phyloP scores from a whole-genome alignment of 2,329 filamentous ascomycete genomes.

The Paraphoma sp. region DNA sequence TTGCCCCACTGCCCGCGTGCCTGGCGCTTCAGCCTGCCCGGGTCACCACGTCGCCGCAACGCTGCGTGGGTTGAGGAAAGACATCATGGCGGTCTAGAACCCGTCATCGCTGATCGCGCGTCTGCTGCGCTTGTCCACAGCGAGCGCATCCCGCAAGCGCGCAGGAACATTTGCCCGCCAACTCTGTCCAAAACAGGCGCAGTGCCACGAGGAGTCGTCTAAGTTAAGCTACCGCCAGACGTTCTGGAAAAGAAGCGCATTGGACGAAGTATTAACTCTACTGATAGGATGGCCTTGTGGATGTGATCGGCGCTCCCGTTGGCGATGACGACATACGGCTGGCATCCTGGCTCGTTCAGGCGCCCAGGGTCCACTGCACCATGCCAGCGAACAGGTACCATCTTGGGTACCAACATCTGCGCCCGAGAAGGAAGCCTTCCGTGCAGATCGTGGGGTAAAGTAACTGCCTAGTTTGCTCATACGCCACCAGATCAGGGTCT shows the following conservation, averaged over 20 bases:
- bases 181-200: neutral
- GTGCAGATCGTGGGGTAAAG: too few species aligned
- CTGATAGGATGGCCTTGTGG: too few species aligned
- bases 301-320: too few species aligned
- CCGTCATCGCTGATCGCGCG: slow-evolving; percentile 5
- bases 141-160: neutral
- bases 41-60: neutral
- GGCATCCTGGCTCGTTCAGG: too few species aligned
- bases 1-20: slow-evolving; percentile 1
- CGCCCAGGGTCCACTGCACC: too few species aligned
- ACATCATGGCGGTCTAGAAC: slow-evolving; percentile 1
- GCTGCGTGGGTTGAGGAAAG: neutral
- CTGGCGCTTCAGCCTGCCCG: neutral
- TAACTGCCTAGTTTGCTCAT: too few species aligned
- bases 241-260: neutral
- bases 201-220: neutral
- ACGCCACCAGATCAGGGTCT: too few species aligned
- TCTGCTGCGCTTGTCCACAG: neutral
- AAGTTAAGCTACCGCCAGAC: neutral
- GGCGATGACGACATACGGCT: too few species aligned
- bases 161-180: neutral
- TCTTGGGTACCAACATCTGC: too few species aligned
- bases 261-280: too few species aligned
- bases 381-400: too few species aligned
- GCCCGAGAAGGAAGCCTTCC: too few species aligned